Conservation (phyloP, 768 basidiomycete genomes). For the Brasilioporus rufonigricans region DNA sequence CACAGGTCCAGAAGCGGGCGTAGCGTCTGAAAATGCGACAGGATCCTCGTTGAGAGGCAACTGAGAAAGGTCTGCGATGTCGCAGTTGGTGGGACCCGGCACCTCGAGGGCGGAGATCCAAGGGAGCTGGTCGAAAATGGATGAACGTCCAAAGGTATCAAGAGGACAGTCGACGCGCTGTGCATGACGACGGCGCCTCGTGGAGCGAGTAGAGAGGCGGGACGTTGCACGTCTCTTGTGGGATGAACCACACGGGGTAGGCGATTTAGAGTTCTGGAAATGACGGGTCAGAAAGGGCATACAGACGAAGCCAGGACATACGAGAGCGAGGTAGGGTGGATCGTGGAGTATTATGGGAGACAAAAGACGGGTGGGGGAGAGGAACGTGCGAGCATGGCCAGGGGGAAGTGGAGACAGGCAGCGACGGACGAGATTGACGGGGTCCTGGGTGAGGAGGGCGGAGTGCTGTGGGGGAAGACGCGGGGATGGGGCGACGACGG, state of each 20-base stretch:
- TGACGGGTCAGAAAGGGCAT: conserved; percentile 6
- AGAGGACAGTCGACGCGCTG: conserved; percentile 41
- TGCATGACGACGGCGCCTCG: conserved; percentile 42
- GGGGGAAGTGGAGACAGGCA: conserved; percentile 2
- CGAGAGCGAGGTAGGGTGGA: conserved; percentile 19
- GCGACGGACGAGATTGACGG: neutral
- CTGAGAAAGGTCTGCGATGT: conserved; percentile 68
- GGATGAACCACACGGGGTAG: conserved; percentile 36
- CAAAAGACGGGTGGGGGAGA: conserved; percentile 35
- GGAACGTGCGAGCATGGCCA: conserved; percentile 16
- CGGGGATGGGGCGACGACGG: conserved; percentile 43
- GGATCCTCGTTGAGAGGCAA: conserved; percentile 36
- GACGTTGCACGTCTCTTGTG: conserved; percentile 38
- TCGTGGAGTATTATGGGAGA: conserved; percentile 39
- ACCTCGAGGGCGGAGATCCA: conserved; percentile 63
- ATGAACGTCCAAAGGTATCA: conserved; percentile 31
- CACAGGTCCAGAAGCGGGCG: conserved; percentile 48
- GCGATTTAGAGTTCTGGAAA: conserved; percentile 38
- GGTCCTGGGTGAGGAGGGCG: conserved; percentile 9
- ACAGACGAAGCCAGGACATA: conserved; percentile 7
- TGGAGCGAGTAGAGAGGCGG: conserved; percentile 36
- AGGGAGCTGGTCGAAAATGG: conserved; percentile 60
- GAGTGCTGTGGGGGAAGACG: conserved; percentile 28
- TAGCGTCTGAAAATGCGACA: conserved; percentile 17
- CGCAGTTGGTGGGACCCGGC: conserved; percentile 44